Conservation (phyloP, 1,284 basidiomycete genomes). For the Farysia itapuensis region DNA sequence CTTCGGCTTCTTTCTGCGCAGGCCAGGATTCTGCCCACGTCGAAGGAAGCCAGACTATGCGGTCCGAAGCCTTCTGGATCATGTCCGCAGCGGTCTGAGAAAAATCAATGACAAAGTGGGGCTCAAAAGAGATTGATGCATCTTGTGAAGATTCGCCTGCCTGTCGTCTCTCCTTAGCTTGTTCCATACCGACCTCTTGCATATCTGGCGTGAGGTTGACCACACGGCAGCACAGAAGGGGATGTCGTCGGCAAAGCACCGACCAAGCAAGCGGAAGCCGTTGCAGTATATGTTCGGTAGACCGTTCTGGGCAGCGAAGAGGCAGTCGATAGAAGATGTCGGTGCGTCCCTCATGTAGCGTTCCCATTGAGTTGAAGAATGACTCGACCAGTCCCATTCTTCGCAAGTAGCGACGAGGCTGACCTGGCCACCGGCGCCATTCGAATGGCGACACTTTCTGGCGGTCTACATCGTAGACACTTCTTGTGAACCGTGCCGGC, state of each 20-base stretch:
- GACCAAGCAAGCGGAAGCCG: conserved; percentile 28
- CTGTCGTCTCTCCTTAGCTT: conserved; percentile 13
- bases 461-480: conserved; percentile 29
- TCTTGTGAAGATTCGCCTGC: conserved; percentile 21
- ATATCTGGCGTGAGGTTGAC: conserved; percentile 19
- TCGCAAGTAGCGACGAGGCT: conserved; percentile 11
- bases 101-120: conserved; percentile 26
- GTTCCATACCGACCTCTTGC: conserved; percentile 5
- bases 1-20: background rate
- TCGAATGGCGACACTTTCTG: conserved; percentile 23
- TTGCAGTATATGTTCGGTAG: conserved; percentile 7
- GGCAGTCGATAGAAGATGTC: conserved; percentile 32
- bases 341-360: conserved; percentile 31
- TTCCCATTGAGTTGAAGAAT: conserved; percentile 37
- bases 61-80: conserved; percentile 8
- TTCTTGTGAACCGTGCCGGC: conserved; percentile 13
- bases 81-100: conserved; percentile 8
- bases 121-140: conserved; percentile 30
- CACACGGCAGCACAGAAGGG: conserved; percentile 15
- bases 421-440: conserved; percentile 13
- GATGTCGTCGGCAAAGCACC: conserved; percentile 30
- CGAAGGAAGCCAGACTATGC: conserved; percentile 5
- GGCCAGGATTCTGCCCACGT: conserved; percentile 3
- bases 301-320: conserved; percentile 8
- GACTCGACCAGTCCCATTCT: conserved; percentile 35